Base-by-base conservation (phyloP, 139 green algal species). In the Chlorokybus atmophyticus region DNA sequence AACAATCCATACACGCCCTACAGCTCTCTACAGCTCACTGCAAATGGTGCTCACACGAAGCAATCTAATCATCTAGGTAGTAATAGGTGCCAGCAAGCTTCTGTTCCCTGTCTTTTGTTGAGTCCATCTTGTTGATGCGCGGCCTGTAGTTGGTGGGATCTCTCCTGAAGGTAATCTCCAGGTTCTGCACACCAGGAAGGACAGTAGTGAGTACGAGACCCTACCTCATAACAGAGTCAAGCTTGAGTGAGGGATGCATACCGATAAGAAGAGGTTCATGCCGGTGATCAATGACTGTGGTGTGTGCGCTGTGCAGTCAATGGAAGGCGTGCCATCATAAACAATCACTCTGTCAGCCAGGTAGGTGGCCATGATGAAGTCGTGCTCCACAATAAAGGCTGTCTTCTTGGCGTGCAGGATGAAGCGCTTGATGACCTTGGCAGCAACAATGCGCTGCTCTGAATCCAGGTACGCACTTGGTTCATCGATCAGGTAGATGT, bases 321-420 rank as follows among this genome's bases (percentile, higher is more conserved):
- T 74, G 28, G 79, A 86, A 4, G 90, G 84, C 67, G 77, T 31
- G 17, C 91, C 91, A 52, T 94, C 84, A 65, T 98, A 98, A 52
- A 98, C 88, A 29, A 98, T 85, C 48, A 98, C 91, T 21, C 75
- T 67, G 77, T 97, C 90, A 10, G 90, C 90, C 48, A 98, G 80
- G 77, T 97, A 97, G 5, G 90, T 91, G 26, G 91, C 86, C 91
- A 98, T 98, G 87, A 98, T 97, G 82, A 98, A 98, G 60, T 98
- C 91, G 75, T 98, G 91, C 85, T 98, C 91, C 66, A 98, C 91
- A 5, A 98, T 85, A 73, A 98, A 97, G 19, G 91, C 91, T 4
- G 88, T 95, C 83, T 98, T 97, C 83, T 97, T 95, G 60, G 61
- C 60, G 75, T 98, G 90, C 83, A 97, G 93, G 77, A 97, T 94